These are phyloP conservation scores for Rhodomyrtus tomentosa DNA, from an alignment of 345 rosid genomes.

Conservation along the genomic window DNA sequence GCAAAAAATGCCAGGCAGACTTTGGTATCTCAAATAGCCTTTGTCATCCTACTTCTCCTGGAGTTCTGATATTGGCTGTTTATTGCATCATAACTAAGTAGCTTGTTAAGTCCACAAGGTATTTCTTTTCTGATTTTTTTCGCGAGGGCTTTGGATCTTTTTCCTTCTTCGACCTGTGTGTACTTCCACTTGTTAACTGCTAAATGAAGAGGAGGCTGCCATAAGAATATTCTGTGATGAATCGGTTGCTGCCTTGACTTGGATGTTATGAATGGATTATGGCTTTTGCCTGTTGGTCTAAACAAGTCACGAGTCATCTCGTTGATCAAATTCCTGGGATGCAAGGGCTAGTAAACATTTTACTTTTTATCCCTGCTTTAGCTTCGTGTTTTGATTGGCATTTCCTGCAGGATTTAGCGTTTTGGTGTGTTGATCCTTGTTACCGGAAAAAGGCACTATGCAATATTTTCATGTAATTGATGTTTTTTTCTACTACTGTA, in stretches of 20 bases:
- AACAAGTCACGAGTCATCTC: neutral
- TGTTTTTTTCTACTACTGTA: slow-evolving; percentile 3
- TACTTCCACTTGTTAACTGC: neutral
- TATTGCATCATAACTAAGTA: neutral
- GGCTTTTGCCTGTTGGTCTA: neutral
- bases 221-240: neutral
- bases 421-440: neutral
- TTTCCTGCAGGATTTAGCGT: neutral
- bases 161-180: neutral
- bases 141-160: neutral
- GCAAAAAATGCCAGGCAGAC: neutral
- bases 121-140: neutral
- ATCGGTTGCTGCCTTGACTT: neutral
- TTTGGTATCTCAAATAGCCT: neutral
- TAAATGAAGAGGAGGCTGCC: neutral
- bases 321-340: neutral
- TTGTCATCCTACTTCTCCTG: neutral
- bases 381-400: neutral
- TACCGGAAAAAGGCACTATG: neutral
- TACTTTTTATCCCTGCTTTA: neutral
- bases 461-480: neutral
- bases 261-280: neutral
- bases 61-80: neutral
- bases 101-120: neutral
- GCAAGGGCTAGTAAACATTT: neutral